Percentiles rank a stretch among this genome's conserved stretches.
Evolutionary conservation across 2,329 filamentous ascomycete genomes (phyloP).

Genomic region (Pleomassaria siparia): DNA sequence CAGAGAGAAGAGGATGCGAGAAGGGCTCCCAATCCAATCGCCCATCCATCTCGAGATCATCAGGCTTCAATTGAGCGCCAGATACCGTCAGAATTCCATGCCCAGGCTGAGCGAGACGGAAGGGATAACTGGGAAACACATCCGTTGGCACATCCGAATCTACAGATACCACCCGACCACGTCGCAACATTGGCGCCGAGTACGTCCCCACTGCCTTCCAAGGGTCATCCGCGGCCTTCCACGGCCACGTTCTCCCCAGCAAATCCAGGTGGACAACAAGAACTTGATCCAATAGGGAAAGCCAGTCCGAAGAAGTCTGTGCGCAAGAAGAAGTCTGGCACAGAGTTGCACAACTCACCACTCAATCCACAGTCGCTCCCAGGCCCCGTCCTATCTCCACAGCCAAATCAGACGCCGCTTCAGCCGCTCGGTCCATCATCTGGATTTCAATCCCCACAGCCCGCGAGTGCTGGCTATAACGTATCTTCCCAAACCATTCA

Average conservation of each 20-base stretch:
- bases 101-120: too few relatives aligned
- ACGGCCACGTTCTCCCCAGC: background rate
- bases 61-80: too few relatives aligned
- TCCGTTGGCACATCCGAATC: too few relatives aligned
- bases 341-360: conserved; percentile 17
- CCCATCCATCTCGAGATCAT: too few relatives aligned
- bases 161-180: background rate
- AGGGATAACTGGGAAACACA: too few relatives aligned
- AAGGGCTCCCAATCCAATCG: too few relatives aligned
- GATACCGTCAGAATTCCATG: too few relatives aligned
- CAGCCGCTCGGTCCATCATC: conserved; percentile 23
- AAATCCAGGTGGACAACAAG: conserved; percentile 16
- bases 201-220: background rate
- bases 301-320: conserved; percentile 28
- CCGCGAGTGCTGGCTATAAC: conserved; percentile 31
- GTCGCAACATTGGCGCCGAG: background rate
- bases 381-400: conserved; percentile 11
- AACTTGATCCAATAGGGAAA: conserved; percentile 23
- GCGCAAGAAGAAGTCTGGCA: conserved; percentile 23
- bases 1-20: too few relatives aligned
- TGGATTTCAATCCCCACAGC: conserved; percentile 24
- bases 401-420: conserved; percentile 10
- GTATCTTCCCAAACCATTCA: conserved; percentile 36
- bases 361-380: conserved; percentile 20
- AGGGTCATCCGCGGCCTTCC: background rate